These are phyloP conservation scores for Saccharomycopsis fibuligera DNA, from an alignment of 805 yeast species.

Conservation along the genomic window DNA sequence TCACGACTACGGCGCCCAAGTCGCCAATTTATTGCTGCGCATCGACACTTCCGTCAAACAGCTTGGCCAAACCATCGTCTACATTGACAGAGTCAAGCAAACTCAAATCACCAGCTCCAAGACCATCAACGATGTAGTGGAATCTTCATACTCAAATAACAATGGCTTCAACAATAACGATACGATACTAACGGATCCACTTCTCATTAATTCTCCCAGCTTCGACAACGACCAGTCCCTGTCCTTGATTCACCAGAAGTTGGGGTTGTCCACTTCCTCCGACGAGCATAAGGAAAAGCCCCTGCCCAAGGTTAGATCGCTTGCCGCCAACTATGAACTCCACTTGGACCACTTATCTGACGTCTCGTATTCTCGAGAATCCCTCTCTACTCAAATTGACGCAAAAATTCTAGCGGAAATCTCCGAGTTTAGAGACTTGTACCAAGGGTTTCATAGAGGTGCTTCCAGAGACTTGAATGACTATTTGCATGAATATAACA, in stretches of 20 bases:
- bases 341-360: constrained; percentile 19
- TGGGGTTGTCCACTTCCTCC: neutral
- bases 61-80: constrained; percentile 7
- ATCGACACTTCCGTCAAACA: constrained; percentile 15
- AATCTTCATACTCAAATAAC: constrained; percentile 9
- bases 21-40: neutral
- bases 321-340: constrained; percentile 17
- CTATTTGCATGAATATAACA: constrained; percentile 6
- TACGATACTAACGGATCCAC: neutral
- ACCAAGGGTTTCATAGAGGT: constrained; percentile 2
- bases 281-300: no score
- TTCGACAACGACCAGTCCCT: neutral
- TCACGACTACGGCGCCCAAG: constrained; percentile 13
- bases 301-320: constrained; percentile 13
- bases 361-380: constrained; percentile 16
- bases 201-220: constrained; percentile 2
- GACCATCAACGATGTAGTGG: constrained; percentile 12
- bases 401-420: constrained; percentile 16
- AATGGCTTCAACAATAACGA: constrained; percentile 16
- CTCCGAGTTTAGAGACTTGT: constrained; percentile 5
- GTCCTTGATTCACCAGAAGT: neutral
- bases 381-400: constrained; percentile 16
- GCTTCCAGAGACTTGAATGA: constrained; percentile 3
- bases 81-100: constrained; percentile 7
- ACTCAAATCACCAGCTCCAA: constrained; percentile 2